Conservation (phyloP, 805 yeast genomes). For the Candida lessepsii region DNA sequence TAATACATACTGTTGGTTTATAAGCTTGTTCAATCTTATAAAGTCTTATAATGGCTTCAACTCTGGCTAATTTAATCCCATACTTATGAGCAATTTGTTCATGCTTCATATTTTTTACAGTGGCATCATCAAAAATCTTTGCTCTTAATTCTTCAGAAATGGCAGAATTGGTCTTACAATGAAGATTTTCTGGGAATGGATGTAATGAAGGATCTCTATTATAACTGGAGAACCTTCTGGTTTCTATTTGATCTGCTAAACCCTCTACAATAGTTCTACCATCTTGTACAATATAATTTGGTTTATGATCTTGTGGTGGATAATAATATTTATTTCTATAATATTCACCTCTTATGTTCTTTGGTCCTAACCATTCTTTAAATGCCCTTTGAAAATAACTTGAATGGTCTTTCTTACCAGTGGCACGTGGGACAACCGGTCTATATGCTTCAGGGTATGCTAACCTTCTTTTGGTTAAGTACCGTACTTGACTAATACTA, state of each 20-base stretch:
- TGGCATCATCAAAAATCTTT: constrained; percentile 57
- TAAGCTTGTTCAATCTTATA: constrained; percentile 62
- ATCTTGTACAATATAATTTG: constrained; percentile 69
- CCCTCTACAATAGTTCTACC: constrained; percentile 32
- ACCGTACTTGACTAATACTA: constrained; percentile 3
- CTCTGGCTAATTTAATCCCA: constrained; percentile 79
- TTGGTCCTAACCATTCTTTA: constrained; percentile 78
- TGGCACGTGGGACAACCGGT: constrained; percentile 29
- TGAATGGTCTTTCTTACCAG: constrained; percentile 40
- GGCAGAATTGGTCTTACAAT: constrained; percentile 64
- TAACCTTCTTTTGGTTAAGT: constrained; percentile 20
- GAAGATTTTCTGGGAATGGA: constrained; percentile 80
- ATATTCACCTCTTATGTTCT: constrained; percentile 80
- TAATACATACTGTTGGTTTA: constrained; percentile 56
- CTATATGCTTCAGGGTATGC: constrained; percentile 35
- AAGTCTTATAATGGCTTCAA: constrained; percentile 82
- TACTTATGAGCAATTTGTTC: constrained; percentile 76
- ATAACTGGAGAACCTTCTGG: constrained; percentile 14
- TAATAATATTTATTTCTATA: constrained; percentile 69
- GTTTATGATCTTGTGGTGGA: constrained; percentile 64
- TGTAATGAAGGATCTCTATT: constrained; percentile 40
- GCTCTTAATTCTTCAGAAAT: constrained; percentile 59
- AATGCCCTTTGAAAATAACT: constrained; percentile 62
- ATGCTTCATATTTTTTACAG: constrained; percentile 50
- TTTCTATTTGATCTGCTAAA: constrained; percentile 1